Percentiles rank a stretch among this genome's conserved stretches.
Evolutionary conservation across 2,329 filamentous ascomycete species (phyloP).

Genomic region (Emergomyces pasteurianus): DNA sequence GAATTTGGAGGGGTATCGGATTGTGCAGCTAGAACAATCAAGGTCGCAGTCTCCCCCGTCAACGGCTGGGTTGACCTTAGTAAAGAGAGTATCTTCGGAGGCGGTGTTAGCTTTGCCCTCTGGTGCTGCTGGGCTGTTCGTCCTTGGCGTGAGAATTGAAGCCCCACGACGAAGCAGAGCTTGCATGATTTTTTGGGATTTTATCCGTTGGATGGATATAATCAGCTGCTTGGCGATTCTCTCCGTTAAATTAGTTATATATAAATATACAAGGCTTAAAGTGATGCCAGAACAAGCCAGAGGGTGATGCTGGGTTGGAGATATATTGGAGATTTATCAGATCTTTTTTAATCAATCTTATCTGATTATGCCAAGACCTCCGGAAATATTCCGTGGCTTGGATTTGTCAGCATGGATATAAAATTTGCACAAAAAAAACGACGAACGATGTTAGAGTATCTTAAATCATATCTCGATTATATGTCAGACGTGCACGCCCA

Average conservation of each 20-base stretch:
- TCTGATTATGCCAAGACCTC: background rate
- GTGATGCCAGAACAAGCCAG: too few relatives aligned
- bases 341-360: background rate
- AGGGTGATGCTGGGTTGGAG: background rate
- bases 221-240: too few relatives aligned
- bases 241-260: background rate
- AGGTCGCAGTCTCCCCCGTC: conserved; percentile 83
- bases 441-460: too few relatives aligned
- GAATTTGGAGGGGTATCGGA: conserved; percentile 65
- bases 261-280: background rate
- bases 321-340: background rate
- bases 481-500: too few relatives aligned
- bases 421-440: too few relatives aligned
- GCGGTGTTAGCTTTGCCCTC: conserved; percentile 28
- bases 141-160: conserved; percentile 21
- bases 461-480: background rate
- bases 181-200: conserved; percentile 18
- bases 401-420: background rate
- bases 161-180: conserved; percentile 23
- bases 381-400: background rate
- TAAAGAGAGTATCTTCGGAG: conserved; percentile 51
- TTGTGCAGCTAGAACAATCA: conserved; percentile 72
- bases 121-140: conserved; percentile 13
- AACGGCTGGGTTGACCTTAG: conserved; percentile 57
- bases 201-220: background rate